Percentiles rank a stretch among this genome's conserved stretches.
Evolutionary conservation across 306 rosid genomes (phyloP).

Genomic region (Fragaria vesca): DNA sequence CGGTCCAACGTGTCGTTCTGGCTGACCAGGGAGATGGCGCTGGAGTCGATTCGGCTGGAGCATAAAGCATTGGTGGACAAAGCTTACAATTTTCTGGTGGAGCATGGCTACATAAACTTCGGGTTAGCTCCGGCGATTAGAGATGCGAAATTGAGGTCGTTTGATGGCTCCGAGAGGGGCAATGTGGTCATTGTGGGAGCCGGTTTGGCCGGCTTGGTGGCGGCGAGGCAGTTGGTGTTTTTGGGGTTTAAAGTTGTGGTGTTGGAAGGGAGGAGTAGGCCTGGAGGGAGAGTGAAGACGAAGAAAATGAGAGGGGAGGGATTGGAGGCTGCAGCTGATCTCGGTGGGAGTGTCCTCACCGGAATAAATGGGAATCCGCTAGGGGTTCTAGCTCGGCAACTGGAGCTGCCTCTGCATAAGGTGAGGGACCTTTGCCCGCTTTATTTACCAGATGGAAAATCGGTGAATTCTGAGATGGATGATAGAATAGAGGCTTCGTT

Average conservation of each 20-base stretch:
- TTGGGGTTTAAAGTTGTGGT: constrained; percentile 76
- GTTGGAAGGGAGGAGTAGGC: constrained; percentile 78
- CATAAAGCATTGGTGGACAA: constrained; percentile 65
- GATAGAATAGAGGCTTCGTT: constrained; percentile 69
- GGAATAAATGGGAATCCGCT: constrained; percentile 90
- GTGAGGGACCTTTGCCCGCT: constrained; percentile 87
- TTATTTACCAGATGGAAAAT: constrained; percentile 77
- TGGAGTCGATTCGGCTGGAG: constrained; percentile 65
- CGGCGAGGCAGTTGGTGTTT: constrained; percentile 82
- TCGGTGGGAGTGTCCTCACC: constrained; percentile 91
- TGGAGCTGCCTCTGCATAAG: constrained; percentile 84
- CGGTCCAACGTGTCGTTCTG: constrained; percentile 68
- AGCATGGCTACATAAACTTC: constrained; percentile 84
- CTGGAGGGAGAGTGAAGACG: constrained; percentile 90
- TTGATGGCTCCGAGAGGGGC: constrained; percentile 53
- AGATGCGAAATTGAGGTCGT: constrained; percentile 51
- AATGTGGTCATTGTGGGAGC: constrained; percentile 80
- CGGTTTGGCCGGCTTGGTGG: constrained; percentile 80
- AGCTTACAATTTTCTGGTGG: constrained; percentile 64
- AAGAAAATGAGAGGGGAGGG: constrained; percentile 61
- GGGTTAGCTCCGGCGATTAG: constrained; percentile 67
- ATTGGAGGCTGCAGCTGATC: constrained; percentile 76
- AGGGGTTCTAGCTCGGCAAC: constrained; percentile 85
- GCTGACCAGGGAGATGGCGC: constrained; percentile 62
- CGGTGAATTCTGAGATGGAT: constrained; percentile 72